Evolutionary conservation across 2,329 filamentous ascomycete genomes (phyloP).

Genomic region (Phialophora macrospora): DNA sequence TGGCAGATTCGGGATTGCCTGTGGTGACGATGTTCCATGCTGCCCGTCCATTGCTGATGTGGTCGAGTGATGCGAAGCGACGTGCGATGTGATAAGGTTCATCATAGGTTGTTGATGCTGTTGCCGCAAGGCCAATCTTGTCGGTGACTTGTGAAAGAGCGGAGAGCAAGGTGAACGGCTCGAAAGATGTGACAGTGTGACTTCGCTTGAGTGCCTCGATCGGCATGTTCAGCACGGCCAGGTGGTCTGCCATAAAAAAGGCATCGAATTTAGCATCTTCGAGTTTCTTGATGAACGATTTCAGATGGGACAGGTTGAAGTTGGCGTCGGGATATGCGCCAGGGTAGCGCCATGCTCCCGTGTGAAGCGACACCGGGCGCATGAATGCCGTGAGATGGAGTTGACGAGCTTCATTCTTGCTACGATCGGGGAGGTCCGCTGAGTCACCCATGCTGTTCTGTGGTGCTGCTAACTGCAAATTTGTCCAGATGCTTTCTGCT

Average conservation of each 20-base stretch:
- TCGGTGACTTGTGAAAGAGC: constrained; percentile 56
- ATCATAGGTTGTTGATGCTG: constrained; percentile 61
- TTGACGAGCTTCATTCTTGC: constrained; percentile 35
- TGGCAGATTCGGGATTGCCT: constrained; percentile 57
- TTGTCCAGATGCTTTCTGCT: no score
- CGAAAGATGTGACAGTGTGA: constrained; percentile 64
- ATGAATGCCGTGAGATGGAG: constrained; percentile 65
- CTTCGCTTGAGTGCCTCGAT: constrained; percentile 62
- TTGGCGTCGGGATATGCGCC: constrained; percentile 62
- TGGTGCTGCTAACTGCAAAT: no score
- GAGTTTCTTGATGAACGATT: constrained; percentile 59
- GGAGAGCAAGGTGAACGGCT: constrained; percentile 60
- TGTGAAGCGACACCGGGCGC: constrained; percentile 62
- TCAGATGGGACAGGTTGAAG: constrained; percentile 61
- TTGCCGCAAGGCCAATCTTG: constrained; percentile 59
- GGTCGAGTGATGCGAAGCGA: constrained; percentile 60
- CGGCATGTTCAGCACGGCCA: constrained; percentile 62
- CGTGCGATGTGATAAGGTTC: constrained; percentile 60
- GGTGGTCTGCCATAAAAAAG: constrained; percentile 63
- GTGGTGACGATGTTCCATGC: constrained; percentile 63
- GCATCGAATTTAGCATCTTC: constrained; percentile 62
- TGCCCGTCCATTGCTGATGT: constrained; percentile 57
- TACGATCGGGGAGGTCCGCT: background rate
- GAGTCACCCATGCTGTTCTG: background rate
- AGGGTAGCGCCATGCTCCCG: constrained; percentile 63